phyloP scores from a whole-genome alignment of 257 asterid genomes.

The Orobanche coerulescens region DNA sequence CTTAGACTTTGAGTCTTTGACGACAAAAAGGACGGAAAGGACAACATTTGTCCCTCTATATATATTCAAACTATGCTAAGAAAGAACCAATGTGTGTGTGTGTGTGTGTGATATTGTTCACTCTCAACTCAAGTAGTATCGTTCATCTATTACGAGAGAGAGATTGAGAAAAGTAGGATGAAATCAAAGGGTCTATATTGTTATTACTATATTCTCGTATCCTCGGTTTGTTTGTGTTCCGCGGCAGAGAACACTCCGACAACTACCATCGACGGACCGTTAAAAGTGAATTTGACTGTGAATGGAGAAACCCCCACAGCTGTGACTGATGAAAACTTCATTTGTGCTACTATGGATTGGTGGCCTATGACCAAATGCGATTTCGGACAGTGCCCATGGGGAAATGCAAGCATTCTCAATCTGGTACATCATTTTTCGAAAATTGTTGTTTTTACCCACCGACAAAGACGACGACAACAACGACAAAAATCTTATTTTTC shows the following conservation, averaged over 20 bases:
- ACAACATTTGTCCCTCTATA: too few relatives aligned
- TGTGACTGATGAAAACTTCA: constrained; percentile 53
- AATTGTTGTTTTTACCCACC: too few relatives aligned
- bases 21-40: too few relatives aligned
- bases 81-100: not conserved
- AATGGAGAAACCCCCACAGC: constrained; percentile 41
- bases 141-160: too few relatives aligned
- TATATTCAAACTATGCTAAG: too few relatives aligned
- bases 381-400: constrained; percentile 71
- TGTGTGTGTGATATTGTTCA: too few relatives aligned
- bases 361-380: constrained; percentile 71
- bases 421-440: constrained; percentile 29
- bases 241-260: constrained; percentile 41
- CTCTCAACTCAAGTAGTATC: too few relatives aligned
- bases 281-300: constrained; percentile 43
- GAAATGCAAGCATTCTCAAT: constrained; percentile 48
- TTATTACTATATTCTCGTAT: constrained; percentile 15
- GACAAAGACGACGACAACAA: too few relatives aligned
- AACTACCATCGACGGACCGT: too few relatives aligned
- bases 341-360: constrained; percentile 81
- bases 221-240: constrained; percentile 23
- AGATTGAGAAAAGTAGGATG: constrained; percentile 15
- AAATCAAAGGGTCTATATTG: constrained; percentile 24
- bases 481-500: too few relatives aligned
- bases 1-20: too few relatives aligned